These are phyloP conservation scores for Russula olivacea DNA, from an alignment of 768 basidiomycete species.

Conservation along the genomic window DNA sequence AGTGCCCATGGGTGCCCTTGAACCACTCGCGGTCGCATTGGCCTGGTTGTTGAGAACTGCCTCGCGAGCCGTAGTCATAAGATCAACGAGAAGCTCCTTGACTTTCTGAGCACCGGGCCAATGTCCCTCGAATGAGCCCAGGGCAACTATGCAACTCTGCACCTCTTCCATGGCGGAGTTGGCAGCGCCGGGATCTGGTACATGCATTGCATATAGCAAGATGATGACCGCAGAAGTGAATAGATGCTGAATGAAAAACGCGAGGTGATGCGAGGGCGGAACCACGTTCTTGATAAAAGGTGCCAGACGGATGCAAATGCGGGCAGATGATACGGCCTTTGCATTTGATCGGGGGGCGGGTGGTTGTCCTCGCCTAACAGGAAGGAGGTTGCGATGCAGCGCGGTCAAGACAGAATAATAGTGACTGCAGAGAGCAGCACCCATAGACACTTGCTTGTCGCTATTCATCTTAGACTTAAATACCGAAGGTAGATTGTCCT, in stretches of 20 bases:
- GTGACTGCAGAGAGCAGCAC: slow-evolving; percentile 79
- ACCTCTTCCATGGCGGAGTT: slow-evolving; percentile 78
- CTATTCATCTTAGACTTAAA: slow-evolving; percentile 72
- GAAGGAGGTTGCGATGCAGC: slow-evolving; percentile 82
- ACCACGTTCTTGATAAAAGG: slow-evolving; percentile 81
- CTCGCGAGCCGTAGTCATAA: slow-evolving; percentile 62
- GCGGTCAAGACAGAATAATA: slow-evolving; percentile 86
- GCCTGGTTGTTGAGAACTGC: slow-evolving; percentile 43
- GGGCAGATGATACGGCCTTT: slow-evolving; percentile 79
- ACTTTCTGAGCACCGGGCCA: slow-evolving; percentile 89
- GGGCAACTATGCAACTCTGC: slow-evolving; percentile 58
- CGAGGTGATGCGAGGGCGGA: slow-evolving; percentile 79
- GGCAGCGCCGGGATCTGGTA: slow-evolving; percentile 57
- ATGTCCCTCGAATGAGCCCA: slow-evolving; percentile 76
- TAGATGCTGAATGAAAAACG: slow-evolving; percentile 84
- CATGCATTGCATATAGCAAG: slow-evolving; percentile 81
- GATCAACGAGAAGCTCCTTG: slow-evolving; percentile 69
- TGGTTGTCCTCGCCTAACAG: slow-evolving; percentile 66
- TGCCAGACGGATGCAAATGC: slow-evolving; percentile 78
- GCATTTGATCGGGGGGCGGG: slow-evolving; percentile 65
- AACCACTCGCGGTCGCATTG: slow-evolving; percentile 24
- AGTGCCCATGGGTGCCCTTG: slow-evolving; percentile 11
- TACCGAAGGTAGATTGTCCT: slow-evolving; percentile 63
- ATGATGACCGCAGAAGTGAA: slow-evolving; percentile 87
- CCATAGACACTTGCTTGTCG: slow-evolving; percentile 80